Evolutionary conservation across 1,284 basidiomycete species (phyloP).

Genomic region (Mycosarcoma maydis): DNA sequence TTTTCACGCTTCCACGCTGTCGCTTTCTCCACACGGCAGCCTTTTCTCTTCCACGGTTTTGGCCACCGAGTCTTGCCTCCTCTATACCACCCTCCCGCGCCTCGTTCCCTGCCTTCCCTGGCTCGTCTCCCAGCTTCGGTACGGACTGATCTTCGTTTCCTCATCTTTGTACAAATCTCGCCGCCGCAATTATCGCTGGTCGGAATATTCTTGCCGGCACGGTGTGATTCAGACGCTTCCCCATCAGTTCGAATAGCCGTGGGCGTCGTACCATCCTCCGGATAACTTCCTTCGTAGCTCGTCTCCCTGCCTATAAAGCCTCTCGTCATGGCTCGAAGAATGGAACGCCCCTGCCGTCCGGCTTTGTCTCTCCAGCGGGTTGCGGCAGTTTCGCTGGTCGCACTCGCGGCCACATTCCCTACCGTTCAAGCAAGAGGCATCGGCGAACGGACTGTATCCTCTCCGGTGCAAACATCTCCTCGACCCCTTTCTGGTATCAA

Average conservation of each 20-base stretch:
- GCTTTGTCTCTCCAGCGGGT: constrained; percentile 12
- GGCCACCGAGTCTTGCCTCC: not conserved
- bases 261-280: too few relatives aligned
- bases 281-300: too few relatives aligned
- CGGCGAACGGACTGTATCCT: not conserved
- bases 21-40: constrained; percentile 27
- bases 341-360: not conserved
- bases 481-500: constrained; percentile 5
- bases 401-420: constrained; percentile 13
- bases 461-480: not conserved
- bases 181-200: too few relatives aligned
- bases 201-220: too few relatives aligned
- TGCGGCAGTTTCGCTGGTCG: constrained; percentile 26
- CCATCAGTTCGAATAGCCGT: too few relatives aligned
- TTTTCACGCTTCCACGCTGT: constrained; percentile 20
- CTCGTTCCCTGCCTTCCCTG: not conserved
- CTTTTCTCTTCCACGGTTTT: not conserved
- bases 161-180: too few relatives aligned
- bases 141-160: too few relatives aligned
- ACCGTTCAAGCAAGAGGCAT: constrained; percentile 8
- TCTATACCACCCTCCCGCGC: not conserved
- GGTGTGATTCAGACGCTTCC: too few relatives aligned
- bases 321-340: constrained; percentile 21
- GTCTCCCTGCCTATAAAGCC: too few relatives aligned
- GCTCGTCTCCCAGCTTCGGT: not conserved